Conservation (phyloP, 177 flowering plant genomes). For the Telopea speciosissima region DNA sequence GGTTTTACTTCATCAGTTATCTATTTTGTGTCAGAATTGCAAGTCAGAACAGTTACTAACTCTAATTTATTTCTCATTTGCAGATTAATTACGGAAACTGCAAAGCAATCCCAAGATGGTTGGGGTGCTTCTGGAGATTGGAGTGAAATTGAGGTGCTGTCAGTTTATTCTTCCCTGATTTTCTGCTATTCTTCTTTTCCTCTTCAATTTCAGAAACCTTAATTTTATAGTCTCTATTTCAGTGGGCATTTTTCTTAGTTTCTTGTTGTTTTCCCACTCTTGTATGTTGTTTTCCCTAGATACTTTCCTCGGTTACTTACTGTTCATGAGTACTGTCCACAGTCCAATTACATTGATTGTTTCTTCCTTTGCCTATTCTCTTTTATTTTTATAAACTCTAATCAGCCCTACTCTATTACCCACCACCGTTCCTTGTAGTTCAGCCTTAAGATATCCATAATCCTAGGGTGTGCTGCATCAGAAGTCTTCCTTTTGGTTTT, state of each 20-base stretch:
- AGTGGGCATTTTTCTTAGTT: too few species aligned
- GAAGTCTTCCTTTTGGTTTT: not conserved
- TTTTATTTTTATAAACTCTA: too few species aligned
- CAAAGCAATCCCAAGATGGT: slow-evolving; percentile 53
- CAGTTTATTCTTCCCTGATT: not conserved
- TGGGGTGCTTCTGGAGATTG: slow-evolving; percentile 63
- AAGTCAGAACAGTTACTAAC: not conserved
- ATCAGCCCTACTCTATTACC: too few species aligned
- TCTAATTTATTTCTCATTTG: slow-evolving; percentile 8
- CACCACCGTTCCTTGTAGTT: too few species aligned
- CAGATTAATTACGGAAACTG: slow-evolving; percentile 78
- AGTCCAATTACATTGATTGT: too few species aligned
- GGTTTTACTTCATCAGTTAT: not conserved
- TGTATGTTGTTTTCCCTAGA: not conserved
- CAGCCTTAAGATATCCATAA: too few species aligned
- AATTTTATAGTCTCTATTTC: too few species aligned
- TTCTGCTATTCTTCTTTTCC: not conserved
- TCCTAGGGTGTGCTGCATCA: too few species aligned
- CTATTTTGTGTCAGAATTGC: not conserved
- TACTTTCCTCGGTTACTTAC: too few species aligned
- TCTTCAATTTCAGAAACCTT: not conserved
- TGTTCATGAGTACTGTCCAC: too few species aligned
- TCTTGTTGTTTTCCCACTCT: not conserved
- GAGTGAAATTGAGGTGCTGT: slow-evolving; percentile 68
- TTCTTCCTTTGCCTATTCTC: too few species aligned